These are phyloP conservation scores for Pestalotiopsis sp. DNA, from an alignment of 2,329 filamentous ascomycete genomes.

Conservation along the genomic window DNA sequence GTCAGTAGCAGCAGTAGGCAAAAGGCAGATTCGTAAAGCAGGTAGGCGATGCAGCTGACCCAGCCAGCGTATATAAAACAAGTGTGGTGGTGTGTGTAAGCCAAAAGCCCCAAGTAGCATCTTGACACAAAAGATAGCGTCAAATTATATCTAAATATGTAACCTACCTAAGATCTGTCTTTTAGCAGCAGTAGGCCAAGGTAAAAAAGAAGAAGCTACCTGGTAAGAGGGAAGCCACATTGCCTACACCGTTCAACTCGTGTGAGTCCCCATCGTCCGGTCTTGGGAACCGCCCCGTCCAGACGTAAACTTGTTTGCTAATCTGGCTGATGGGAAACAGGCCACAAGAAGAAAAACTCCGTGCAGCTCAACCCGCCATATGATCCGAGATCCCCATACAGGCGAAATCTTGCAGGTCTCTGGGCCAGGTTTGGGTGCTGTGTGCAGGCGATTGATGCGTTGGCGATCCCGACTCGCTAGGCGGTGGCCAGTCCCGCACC, in stretches of 20 bases:
- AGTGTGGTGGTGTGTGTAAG: neutral
- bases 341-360: neutral
- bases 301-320: neutral
- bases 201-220: too few relatives aligned
- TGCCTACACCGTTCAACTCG: too few relatives aligned
- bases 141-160: neutral
- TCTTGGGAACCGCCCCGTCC: neutral
- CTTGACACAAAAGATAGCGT: neutral
- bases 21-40: neutral
- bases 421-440: neutral
- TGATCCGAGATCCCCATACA: neutral
- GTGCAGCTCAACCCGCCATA: neutral
- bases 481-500: slow-evolving; percentile 2
- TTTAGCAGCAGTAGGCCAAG: neutral
- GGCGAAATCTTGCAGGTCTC: neutral
- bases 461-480: slow-evolving; percentile 3
- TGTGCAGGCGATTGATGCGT: neutral
- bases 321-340: neutral
- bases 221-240: too few relatives aligned
- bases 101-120: neutral
- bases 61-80: neutral
- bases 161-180: neutral
- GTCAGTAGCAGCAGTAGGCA: neutral
- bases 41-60: too few relatives aligned
- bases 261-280: neutral